Evolutionary conservation across 768 basidiomycete genomes (phyloP).

Genomic region (Leccinum arenicola): DNA sequence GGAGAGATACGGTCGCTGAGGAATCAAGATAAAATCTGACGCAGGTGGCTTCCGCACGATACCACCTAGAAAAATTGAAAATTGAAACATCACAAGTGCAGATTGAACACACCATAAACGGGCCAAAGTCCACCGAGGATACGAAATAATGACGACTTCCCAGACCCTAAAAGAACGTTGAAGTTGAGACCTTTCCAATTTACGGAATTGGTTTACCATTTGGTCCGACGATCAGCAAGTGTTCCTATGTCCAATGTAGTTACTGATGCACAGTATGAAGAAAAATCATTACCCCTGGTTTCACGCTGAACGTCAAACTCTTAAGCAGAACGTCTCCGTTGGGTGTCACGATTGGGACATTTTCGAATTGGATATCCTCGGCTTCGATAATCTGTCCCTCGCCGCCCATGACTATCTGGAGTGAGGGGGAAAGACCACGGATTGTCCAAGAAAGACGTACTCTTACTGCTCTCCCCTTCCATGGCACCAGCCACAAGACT

Average conservation of each 20-base stretch:
- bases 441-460: constrained; percentile 42
- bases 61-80: constrained; percentile 43
- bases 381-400: constrained; percentile 79
- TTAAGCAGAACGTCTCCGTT: constrained; percentile 91
- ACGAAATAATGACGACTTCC: constrained; percentile 92
- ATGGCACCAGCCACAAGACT: constrained; percentile 73
- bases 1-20: constrained; percentile 94
- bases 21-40: constrained; percentile 88
- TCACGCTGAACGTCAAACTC: constrained; percentile 84
- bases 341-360: constrained; percentile 93
- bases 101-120: constrained; percentile 41
- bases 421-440: background rate
- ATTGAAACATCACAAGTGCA: background rate
- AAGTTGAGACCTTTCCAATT: background rate
- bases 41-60: constrained; percentile 87
- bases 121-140: constrained; percentile 97
- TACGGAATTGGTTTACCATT: constrained; percentile 56
- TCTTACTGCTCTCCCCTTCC: constrained; percentile 69
- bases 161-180: constrained; percentile 52
- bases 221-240: constrained; percentile 89
- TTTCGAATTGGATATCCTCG: constrained; percentile 88
- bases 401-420: constrained; percentile 64
- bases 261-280: background rate
- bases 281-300: constrained; percentile 61
- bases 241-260: constrained; percentile 54